A percentile compares a stretch with the other conserved stretches of the same genome.
Conservation (phyloP, 2,329 filamentous ascomycete genomes). For the Pezicula radicicola region DNA sequence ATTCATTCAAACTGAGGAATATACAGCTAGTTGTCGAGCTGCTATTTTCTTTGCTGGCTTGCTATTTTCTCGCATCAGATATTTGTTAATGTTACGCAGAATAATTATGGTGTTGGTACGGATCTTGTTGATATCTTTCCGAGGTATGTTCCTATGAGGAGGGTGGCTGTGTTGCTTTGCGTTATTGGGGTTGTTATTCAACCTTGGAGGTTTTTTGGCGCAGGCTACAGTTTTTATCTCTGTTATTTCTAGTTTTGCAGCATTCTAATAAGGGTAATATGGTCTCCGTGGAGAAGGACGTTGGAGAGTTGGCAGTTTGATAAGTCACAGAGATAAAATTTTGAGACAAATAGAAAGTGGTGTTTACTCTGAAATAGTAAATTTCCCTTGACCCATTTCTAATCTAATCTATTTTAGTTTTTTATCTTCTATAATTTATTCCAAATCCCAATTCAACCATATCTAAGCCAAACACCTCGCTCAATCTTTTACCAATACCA, state of each 20-base stretch:
- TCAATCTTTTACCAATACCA: too few species aligned
- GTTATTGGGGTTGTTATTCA: constrained; percentile 3
- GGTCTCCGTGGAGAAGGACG: too few species aligned
- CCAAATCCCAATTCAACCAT: too few species aligned
- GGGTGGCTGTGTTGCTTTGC: constrained; percentile 3
- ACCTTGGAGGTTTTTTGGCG: constrained; percentile 7
- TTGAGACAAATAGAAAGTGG: too few species aligned
- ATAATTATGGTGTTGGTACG: constrained; percentile 8
- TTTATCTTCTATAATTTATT: too few species aligned
- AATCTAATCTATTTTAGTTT: too few species aligned
- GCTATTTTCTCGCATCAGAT: constrained; percentile 6
- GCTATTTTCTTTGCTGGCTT: constrained; percentile 9
- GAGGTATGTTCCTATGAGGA: constrained; percentile 2
- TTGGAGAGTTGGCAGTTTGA: too few species aligned
- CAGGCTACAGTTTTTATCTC: constrained; percentile 7
- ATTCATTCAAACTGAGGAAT: constrained; percentile 4
- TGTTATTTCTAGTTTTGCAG: constrained; percentile 9
- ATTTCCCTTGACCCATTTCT: too few species aligned
- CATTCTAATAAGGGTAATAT: too few species aligned
- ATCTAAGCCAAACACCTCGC: too few species aligned
- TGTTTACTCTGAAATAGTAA: too few species aligned
- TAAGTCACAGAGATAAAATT: too few species aligned
- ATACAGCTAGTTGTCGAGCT: constrained; percentile 4
- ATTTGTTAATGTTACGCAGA: constrained; percentile 9
- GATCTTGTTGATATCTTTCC: constrained; percentile 7